A percentile compares a stretch with the other conserved stretches of the same genome.
Evolutionary conservation across 2,329 filamentous ascomycete species (phyloP).

Genomic region (Neofusicoccum sp.): DNA sequence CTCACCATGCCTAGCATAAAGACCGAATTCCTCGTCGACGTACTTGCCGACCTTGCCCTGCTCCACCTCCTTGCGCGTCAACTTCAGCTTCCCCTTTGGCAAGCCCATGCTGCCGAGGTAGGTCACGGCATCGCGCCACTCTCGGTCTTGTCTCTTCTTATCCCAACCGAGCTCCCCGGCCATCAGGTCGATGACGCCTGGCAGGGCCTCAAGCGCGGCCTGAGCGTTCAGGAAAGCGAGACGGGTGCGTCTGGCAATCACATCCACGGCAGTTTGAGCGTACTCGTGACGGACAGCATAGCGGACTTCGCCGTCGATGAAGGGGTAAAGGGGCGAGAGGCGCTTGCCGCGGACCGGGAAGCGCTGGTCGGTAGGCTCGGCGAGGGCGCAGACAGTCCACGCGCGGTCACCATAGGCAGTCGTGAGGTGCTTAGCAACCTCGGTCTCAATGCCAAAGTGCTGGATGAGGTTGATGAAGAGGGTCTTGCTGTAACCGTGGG

Average conservation of each 20-base stretch:
- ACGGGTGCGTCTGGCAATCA: constrained; percentile 79
- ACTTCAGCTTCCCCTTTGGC: constrained; percentile 53
- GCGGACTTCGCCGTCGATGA: constrained; percentile 86
- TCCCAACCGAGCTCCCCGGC: constrained; percentile 79
- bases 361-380: constrained; percentile 69
- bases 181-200: constrained; percentile 87
- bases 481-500: constrained; percentile 84
- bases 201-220: constrained; percentile 81
- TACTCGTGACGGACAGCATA: constrained; percentile 89
- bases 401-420: constrained; percentile 88
- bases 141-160: constrained; percentile 65
- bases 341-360: constrained; percentile 82
- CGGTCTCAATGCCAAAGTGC: constrained; percentile 87
- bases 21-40: constrained; percentile 48
- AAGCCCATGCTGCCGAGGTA: constrained; percentile 64
- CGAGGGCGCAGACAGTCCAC: constrained; percentile 84
- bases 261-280: constrained; percentile 85
- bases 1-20: constrained; percentile 52
- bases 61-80: constrained; percentile 60
- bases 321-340: constrained; percentile 79
- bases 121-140: constrained; percentile 71
- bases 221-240: constrained; percentile 90
- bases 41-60: constrained; percentile 46
- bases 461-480: constrained; percentile 95
- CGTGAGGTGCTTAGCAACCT: constrained; percentile 84